Conservation (phyloP, 2,329 filamentous ascomycete species). For the Aspergillus alliaceus region DNA sequence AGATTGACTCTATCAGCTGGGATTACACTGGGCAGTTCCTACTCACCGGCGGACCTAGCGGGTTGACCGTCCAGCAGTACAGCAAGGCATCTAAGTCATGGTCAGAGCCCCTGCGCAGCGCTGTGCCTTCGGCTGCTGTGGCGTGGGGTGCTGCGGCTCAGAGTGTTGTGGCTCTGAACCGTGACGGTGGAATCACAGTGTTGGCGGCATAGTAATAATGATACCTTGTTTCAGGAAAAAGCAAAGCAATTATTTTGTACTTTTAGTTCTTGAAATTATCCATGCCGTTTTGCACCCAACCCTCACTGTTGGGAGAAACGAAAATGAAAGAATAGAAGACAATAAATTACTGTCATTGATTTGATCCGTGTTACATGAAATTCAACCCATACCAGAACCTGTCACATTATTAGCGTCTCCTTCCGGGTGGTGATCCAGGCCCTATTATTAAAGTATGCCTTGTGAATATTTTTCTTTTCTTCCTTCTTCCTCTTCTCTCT, state of each 20-base stretch:
- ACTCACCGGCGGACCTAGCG: constrained; percentile 74
- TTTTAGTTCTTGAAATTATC: constrained; percentile 5
- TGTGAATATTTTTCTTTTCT: not conserved
- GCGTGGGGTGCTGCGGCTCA: constrained; percentile 76
- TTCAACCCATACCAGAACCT: not conserved
- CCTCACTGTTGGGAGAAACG: not conserved
- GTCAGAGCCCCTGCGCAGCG: constrained; percentile 80
- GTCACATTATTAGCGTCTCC: not conserved
- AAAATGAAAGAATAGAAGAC: constrained; percentile 4
- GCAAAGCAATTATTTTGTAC: constrained; percentile 4
- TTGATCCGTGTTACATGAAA: not conserved
- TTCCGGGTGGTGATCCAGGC: not conserved
- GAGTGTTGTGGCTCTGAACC: constrained; percentile 72
- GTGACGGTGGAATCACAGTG: constrained; percentile 72
- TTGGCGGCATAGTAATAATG: constrained; percentile 57
- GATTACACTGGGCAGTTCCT: constrained; percentile 95
- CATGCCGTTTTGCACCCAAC: not conserved
- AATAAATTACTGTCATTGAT: not conserved
- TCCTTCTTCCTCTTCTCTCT: no score
- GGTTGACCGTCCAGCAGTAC: constrained; percentile 86
- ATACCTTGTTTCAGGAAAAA: constrained; percentile 21
- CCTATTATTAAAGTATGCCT: not conserved
- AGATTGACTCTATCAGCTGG: constrained; percentile 77
- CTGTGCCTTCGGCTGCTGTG: constrained; percentile 69
- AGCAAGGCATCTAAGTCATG: constrained; percentile 83